Percentiles rank a stretch among this genome's conserved stretches.
Conservation (phyloP, 257 asterid genomes). For the Solanum bulbocastanum region DNA sequence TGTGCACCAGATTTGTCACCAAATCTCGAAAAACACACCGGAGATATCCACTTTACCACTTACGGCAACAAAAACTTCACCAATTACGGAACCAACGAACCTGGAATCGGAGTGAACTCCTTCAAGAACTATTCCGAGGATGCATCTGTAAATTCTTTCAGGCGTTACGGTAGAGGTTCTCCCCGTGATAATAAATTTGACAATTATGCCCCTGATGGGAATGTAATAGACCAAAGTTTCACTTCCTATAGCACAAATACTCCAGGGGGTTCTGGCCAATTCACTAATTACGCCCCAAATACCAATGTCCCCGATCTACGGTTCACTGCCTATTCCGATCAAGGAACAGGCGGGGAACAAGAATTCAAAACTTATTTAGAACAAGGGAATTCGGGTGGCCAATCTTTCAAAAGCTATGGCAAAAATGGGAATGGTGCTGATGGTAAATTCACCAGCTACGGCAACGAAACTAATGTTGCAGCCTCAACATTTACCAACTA, state of each 20-base stretch:
- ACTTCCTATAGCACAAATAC: conserved; percentile 50
- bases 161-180: conserved; percentile 71
- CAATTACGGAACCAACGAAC: conserved; percentile 45
- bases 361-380: conserved; percentile 30
- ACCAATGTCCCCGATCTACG: conserved; percentile 39
- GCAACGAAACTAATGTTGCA: too few relatives aligned
- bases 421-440: too few relatives aligned
- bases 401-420: too few relatives aligned
- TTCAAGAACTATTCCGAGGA: conserved; percentile 46
- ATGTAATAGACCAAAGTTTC: conserved; percentile 56
- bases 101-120: conserved; percentile 36
- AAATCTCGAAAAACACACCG: conserved; percentile 5
- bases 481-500: too few relatives aligned
- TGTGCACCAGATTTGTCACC: conserved; percentile 10
- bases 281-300: conserved; percentile 23
- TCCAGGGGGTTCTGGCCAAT: conserved; percentile 54
- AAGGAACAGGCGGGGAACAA: conserved; percentile 42
- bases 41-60: not conserved
- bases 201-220: conserved; percentile 35
- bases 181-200: conserved; percentile 43
- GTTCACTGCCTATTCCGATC: conserved; percentile 63
- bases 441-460: too few relatives aligned
- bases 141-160: conserved; percentile 33
- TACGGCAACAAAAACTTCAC: conserved; percentile 37
- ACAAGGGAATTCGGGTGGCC: not conserved